phyloP scores from a whole-genome alignment of 1,139 yeast species.

The Taiozyma onychis region DNA sequence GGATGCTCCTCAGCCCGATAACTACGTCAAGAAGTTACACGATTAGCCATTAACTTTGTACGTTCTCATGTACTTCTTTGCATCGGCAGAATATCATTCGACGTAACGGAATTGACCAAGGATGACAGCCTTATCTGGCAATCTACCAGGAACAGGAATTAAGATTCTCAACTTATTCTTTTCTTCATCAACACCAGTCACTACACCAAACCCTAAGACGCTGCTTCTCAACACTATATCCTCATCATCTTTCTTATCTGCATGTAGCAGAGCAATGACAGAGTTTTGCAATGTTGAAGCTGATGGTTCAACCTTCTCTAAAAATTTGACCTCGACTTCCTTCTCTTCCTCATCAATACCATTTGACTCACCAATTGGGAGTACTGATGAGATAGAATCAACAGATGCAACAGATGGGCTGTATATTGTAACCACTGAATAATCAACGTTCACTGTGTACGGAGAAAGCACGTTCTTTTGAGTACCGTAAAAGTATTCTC shows the following conservation, averaged over 20 bases:
- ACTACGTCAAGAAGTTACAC: not conserved
- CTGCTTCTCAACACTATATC: constrained; percentile 51
- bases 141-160: constrained; percentile 81
- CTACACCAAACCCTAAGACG: constrained; percentile 58
- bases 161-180: constrained; percentile 67
- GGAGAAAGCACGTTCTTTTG: constrained; percentile 70
- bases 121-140: constrained; percentile 66
- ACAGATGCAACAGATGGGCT: constrained; percentile 31
- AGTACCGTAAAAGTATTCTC: constrained; percentile 87
- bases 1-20: no score
- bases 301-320: constrained; percentile 41
- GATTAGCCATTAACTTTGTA: not conserved
- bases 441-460: constrained; percentile 52
- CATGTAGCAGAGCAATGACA: constrained; percentile 66
- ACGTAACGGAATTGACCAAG: constrained; percentile 66
- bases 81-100: constrained; percentile 37
- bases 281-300: constrained; percentile 63
- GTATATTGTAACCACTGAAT: constrained; percentile 43
- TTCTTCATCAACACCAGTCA: constrained; percentile 59
- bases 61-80: not conserved
- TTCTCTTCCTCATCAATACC: constrained; percentile 18
- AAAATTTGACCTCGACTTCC: constrained; percentile 9
- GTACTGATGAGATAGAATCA: constrained; percentile 28
- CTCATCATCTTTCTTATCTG: constrained; percentile 45
- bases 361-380: constrained; percentile 36